Conservation (phyloP, 345 rosid species). For the Ailanthus altissimus region DNA sequence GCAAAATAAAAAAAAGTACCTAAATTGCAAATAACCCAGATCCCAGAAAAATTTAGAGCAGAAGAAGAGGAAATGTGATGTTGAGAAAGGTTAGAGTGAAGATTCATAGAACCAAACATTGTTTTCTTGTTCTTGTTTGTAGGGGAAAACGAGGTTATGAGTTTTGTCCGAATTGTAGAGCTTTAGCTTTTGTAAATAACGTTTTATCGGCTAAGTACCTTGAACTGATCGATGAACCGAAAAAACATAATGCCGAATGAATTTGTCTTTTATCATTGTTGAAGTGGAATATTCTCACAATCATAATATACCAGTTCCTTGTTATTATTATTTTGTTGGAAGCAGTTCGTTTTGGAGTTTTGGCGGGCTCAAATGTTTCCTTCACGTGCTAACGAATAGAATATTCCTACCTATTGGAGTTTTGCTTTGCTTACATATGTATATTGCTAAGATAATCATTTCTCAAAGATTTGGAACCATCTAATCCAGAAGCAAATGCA, state of each 20-base stretch:
- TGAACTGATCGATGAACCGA: too few species aligned
- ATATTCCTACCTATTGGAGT: too few species aligned
- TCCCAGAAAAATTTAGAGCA: not conserved
- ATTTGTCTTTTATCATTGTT: not conserved
- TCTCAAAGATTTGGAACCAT: too few species aligned
- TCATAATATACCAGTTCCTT: not conserved
- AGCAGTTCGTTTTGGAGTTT: too few species aligned
- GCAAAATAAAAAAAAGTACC: not conserved
- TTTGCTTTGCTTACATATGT: too few species aligned
- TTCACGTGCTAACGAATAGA: too few species aligned
- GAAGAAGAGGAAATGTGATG: not conserved
- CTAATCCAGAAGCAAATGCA: too few species aligned
- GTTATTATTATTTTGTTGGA: not conserved
- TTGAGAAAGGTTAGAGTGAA: not conserved
- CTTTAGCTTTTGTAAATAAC: not conserved
- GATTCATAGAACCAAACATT: not conserved
- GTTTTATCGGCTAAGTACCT: too few species aligned
- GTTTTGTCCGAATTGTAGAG: constrained; percentile 2
- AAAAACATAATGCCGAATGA: too few species aligned
- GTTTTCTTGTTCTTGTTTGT: constrained; percentile 3
- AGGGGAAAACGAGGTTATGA: constrained; percentile 17
- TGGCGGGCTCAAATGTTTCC: too few species aligned
- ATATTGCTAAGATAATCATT: too few species aligned
- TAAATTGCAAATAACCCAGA: not conserved
- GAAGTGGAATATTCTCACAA: too few species aligned